Conservation (phyloP, 306 rosid species). For the Rosa persica region DNA sequence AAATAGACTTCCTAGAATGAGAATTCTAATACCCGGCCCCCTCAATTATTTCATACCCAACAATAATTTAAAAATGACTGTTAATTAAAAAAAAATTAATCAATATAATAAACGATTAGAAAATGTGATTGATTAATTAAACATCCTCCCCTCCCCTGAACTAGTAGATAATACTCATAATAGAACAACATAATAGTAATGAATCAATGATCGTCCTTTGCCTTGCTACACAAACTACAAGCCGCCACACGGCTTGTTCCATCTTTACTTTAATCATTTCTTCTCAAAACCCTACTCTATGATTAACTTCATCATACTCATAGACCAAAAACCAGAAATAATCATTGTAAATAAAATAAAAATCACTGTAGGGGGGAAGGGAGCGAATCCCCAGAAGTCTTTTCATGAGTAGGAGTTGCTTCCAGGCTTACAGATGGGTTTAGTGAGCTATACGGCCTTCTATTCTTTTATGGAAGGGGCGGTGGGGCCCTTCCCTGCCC, state of each 20-base stretch:
- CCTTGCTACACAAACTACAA: constrained; percentile 41
- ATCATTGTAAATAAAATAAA: not conserved
- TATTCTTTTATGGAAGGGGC: constrained; percentile 15
- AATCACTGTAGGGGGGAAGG: constrained; percentile 28
- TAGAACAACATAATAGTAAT: not conserved
- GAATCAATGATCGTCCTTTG: constrained; percentile 44
- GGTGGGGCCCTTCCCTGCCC: constrained; percentile 15
- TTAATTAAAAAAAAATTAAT: not conserved
- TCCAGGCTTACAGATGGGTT: constrained; percentile 64
- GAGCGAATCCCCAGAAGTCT: constrained; percentile 53
- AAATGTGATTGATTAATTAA: not conserved
- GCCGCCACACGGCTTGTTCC: constrained; percentile 55
- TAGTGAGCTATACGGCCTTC: constrained; percentile 27
- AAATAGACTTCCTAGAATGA: constrained; percentile 50
- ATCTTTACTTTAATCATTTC: constrained; percentile 19
- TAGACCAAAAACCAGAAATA: not conserved
- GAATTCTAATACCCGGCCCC: constrained; percentile 28
- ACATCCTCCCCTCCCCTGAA: not conserved
- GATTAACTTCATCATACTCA: not conserved
- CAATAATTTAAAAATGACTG: constrained; percentile 10
- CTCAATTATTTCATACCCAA: constrained; percentile 64
- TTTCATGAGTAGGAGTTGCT: constrained; percentile 56
- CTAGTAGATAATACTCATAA: not conserved
- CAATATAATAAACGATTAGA: not conserved
- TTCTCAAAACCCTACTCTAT: not conserved